Base-by-base conservation (phyloP, 2,329 filamentous ascomycete species). In the Exophiala oligosperma region DNA sequence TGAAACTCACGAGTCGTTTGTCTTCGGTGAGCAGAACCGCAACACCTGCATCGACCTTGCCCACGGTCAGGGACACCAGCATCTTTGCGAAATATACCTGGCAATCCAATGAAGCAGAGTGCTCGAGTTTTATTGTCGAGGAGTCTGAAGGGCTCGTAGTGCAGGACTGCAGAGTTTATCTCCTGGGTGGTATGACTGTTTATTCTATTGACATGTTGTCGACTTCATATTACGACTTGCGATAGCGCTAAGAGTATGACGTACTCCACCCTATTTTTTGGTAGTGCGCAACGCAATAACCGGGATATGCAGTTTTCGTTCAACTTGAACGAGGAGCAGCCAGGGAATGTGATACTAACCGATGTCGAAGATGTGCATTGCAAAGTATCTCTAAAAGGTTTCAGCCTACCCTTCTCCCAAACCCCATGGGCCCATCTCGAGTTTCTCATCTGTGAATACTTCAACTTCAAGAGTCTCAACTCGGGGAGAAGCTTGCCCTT, bases 11-110 rank as follows among this genome's bases (percentile, higher is more conserved):
- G 69, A 99, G 83, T 72, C 94, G 88, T 77, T 97, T 97, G 76
- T 99, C 94, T 72, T 96, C 90, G 49, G 94, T 99, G 71, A 99
- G 80, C 55, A 99, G 87, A 62, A 99, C 94, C 50, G 94, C 96
- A 72, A 99, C 93, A 77, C 94, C 94, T 70, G 94, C 94, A 77
- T 99, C 94, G 77, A 99, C 94, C 81, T 99, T 99, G 81, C 94
- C 94, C 76, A 99, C 94, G 51, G 93, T 97, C 73, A 99, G 84
- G 66, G 94, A 97, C 77, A 99, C 91, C 71, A 97, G 84, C 94
- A 99, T 97, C 51, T 73, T 82, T 26, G 54, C 37, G 50, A 35
- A 41, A 44, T 11, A 17, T 24, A 35, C 6, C 14, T 17, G 26
- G 29, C 47, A 26, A 23, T 24, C 47, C 5, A 17, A 8, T 17